Evolutionary conservation across 2,329 filamentous ascomycete genomes (phyloP), one percentile per base, ranked within the genome.

Genomic region (Penicillium sp.): DNA sequence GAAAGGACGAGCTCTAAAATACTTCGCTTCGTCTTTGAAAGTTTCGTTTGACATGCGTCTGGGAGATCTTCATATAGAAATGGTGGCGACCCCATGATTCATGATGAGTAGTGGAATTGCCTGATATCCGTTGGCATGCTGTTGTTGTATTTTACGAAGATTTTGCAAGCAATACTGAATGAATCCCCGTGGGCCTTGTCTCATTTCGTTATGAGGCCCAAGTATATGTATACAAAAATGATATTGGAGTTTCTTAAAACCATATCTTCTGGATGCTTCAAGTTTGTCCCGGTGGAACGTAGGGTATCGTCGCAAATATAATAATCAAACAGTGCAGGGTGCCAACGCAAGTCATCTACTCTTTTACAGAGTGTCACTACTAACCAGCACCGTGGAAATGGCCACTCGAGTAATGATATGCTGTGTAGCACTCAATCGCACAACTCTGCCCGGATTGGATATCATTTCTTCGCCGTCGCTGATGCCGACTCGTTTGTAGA

Each of bases 1-100:
- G 74, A 60, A 91, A 91, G 82, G 87, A 88, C 66, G 85, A 91
- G 79, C 78, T 91, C 75, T 90, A 84, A 78, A 69, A 32, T 24
- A 27, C 9, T 36, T 40, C 52, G 30, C 46, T 23, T 30, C 32
- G 36, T 53, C 39, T 60, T 42, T 21, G 21, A 49, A 62, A 64
- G 40, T 50, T 58, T 67, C 33, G 36, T 45, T 40, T 40, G 20
- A 24, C n/a, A 12, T 52, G 37, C 30, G n/a, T 36, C 26, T 49
- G 20, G 24, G 13, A 29, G 26, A 18, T 27, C 17, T 44, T 24
- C 21, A 29, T 44, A 9, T 43, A 24, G 10, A 36, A 15, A 27
- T 32, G 26, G 7, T 50, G n/a, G 20, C 26, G 29, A 30, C 27
- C 21, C 29, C n/a, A 9, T 30, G 29, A 40, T 26, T 12, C 21